A percentile compares a stretch with the other conserved stretches of the same genome.
Conservation (phyloP, 2,329 filamentous ascomycete species). For the Aurifilum marmelostoma region DNA sequence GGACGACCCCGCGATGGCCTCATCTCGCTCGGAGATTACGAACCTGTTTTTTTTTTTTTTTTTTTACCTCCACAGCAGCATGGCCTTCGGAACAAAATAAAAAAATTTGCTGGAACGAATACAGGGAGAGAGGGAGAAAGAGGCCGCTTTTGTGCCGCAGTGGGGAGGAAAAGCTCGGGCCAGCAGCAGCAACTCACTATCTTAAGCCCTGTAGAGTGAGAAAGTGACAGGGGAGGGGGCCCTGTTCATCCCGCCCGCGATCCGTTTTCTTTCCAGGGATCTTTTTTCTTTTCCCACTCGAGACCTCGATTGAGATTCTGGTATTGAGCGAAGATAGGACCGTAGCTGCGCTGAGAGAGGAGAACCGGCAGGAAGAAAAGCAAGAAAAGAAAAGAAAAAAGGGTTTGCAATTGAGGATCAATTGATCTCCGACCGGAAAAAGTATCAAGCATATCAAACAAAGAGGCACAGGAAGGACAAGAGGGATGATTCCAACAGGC, state of each 20-base stretch:
- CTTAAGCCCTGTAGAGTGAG: too few species aligned
- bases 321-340: neutral
- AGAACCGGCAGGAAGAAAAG: too few species aligned
- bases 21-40: neutral
- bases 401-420: neutral
- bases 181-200: too few species aligned
- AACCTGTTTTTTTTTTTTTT: too few species aligned
- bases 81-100: neutral
- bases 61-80: neutral
- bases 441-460: neutral
- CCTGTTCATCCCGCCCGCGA: neutral
- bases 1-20: slow-evolving; percentile 1
- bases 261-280: neutral
- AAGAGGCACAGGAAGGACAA: neutral
- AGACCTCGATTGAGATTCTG: neutral
- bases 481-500: neutral
- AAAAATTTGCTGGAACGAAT: too few species aligned
- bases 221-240: too few species aligned
- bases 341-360: too few species aligned
- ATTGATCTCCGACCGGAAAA: too few species aligned
- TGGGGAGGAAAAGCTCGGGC: too few species aligned
- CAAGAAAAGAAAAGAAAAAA: too few species aligned
- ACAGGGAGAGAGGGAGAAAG: too few species aligned
- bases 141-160: too few species aligned
- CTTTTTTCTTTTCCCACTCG: neutral